phyloP scores from a whole-genome alignment of 2,329 filamentous ascomycete species.

The Neonectria faginata region DNA sequence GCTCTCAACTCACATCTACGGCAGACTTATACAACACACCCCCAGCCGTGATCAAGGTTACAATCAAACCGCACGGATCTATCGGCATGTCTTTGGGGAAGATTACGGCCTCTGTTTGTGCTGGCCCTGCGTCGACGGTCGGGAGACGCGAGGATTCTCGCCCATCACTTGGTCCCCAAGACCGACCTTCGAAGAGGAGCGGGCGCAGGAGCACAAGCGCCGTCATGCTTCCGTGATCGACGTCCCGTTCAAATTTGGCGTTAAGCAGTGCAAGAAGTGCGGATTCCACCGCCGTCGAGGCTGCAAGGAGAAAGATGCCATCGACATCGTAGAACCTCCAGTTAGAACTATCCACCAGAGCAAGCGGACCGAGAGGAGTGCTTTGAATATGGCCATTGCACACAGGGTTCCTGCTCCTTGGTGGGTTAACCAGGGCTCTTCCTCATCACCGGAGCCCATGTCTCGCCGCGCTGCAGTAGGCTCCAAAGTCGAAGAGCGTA shows the following conservation, averaged over 20 bases:
- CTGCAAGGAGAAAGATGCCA: conserved; percentile 29
- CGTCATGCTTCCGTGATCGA: conserved; percentile 12
- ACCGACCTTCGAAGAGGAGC: conserved; percentile 5
- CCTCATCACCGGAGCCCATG: neutral
- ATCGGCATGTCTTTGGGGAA: conserved; percentile 26
- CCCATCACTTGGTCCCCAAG: conserved; percentile 6
- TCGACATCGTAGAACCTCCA: neutral
- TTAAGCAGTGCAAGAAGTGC: conserved; percentile 35
- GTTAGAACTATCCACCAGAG: neutral
- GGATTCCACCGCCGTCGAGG: conserved; percentile 29
- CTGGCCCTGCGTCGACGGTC: conserved; percentile 35
- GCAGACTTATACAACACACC: conserved; percentile 22
- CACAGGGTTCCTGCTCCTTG: neutral
- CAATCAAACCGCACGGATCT: conserved; percentile 21
- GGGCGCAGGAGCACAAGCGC: conserved; percentile 18
- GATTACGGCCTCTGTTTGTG: conserved; percentile 34
- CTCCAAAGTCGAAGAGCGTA: neutral
- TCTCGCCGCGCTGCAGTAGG: neutral
- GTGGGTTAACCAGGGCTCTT: neutral
- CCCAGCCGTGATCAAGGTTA: conserved; percentile 18
- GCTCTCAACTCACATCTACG: conserved; percentile 25
- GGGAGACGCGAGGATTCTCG: conserved; percentile 9
- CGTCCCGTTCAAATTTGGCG: conserved; percentile 22
- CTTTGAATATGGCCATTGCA: neutral
- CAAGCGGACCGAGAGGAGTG: neutral